Percentiles rank a stretch among this genome's conserved stretches.
Conservation (phyloP, 805 yeast species). For the Cephaloascus fragrans region DNA sequence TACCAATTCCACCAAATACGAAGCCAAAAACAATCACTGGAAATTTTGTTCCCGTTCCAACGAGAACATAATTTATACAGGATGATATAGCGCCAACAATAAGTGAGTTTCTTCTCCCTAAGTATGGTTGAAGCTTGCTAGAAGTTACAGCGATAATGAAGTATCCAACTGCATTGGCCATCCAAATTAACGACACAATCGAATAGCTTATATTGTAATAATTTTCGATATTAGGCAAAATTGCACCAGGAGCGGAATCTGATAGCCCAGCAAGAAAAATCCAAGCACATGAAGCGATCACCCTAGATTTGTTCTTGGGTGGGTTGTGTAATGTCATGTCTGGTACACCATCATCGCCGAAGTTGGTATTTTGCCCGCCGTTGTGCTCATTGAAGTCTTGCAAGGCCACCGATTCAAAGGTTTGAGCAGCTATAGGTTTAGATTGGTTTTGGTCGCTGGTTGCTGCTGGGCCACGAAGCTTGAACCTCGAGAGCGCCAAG, state of each 20-base stretch:
- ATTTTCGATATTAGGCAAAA: conserved; percentile 43
- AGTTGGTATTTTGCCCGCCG: background rate
- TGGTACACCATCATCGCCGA: no score
- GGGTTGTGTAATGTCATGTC: conserved; percentile 33
- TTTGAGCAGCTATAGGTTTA: background rate
- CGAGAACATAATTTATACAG: conserved; percentile 31
- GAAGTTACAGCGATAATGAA: conserved; percentile 39
- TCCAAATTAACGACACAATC: conserved; percentile 49
- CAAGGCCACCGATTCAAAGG: background rate
- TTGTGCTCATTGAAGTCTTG: background rate
- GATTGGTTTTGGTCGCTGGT: background rate
- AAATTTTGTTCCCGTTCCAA: conserved; percentile 38
- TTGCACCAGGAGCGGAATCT: conserved; percentile 54
- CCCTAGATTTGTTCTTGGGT: conserved; percentile 30
- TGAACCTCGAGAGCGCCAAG: background rate
- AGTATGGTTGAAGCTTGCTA: conserved; percentile 26
- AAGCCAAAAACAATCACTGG: conserved; percentile 39
- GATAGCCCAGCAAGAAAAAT: conserved; percentile 30
- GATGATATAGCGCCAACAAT: conserved; percentile 26
- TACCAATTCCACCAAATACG: conserved; percentile 50
- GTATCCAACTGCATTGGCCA: conserved; percentile 48
- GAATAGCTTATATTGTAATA: conserved; percentile 39
- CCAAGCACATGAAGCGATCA: conserved; percentile 30
- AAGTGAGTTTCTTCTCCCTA: conserved; percentile 32
- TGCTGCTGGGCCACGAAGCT: no score